Evolutionary conservation across 805 yeast genomes (phyloP), one percentile per base, ranked within the genome.

Genomic region (Naumovozyma castellii): DNA sequence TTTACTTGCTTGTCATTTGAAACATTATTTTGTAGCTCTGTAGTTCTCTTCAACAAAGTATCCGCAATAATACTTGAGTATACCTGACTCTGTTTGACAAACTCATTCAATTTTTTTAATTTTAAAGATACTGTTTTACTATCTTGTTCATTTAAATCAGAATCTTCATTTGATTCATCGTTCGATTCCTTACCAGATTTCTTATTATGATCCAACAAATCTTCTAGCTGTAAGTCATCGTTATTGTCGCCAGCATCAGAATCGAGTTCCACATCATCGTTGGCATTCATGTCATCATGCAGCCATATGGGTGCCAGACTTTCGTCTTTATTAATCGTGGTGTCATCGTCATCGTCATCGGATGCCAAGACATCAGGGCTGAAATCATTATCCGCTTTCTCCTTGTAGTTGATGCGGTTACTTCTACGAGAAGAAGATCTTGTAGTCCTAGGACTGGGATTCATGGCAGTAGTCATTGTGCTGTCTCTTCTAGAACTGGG

Each of bases 21-120:
- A 38, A 46, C 54, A 44, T 59, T 64, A 5, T 54, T 50, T 40
- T 71, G 49, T n/a, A 72, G 54, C 35, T 71, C 66, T 44, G 75
- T 75, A 32, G 56, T 49, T 35, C 61, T 48, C 31, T 54, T 53
- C 5, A 80, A 53, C 34, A 90, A 69, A 9, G 88, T 80, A 38
- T 86, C 88, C 3, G 94, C 78, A 32, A 90, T 84, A 47, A 90
- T 85, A 45, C 80, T 75, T 1, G 97, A 82, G 61, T 85, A 90
- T 2, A 88, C 75, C 55, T 86, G 88, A 14, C 96, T 84, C 54
- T 84, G 80, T 51, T 83, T 81, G n/a, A 90, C 86, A 46, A 90
- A 68, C 29, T 76, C 78, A 42, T 84, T 74, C 39, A 90, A 65
- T 40, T 85, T 71, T 39, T 73, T 71, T 34, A 86, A 64, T 52